Evolutionary conservation across 192 early-diverging fungal species (phyloP), one percentile per base, ranked within the genome.

Genomic region (Mortierella claussenii): DNA sequence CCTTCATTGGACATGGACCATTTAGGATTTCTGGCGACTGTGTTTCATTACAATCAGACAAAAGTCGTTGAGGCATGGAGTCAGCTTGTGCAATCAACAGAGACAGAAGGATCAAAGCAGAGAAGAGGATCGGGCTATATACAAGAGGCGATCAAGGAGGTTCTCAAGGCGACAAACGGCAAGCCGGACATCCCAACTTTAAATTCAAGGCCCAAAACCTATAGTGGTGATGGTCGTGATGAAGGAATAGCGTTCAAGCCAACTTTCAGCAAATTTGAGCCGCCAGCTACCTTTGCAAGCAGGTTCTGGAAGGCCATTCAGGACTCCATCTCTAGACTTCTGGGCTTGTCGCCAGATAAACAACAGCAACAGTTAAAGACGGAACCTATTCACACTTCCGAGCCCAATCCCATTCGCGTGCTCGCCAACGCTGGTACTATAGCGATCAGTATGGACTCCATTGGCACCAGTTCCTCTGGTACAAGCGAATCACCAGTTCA

Each of bases 1-100:
- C 73, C 73, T 4, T 18, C 58, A 2, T 28, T 76, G 10, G 59
- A 76, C n/a, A 76, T 76, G 73, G 6, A n/a, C 10, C 52, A 37
- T 2, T 13, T 15, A 28, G 64, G 64, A 0, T 76, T 76, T 46
- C 36, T 76, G 58, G n/a, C 58, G 0, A 67, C 57, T 1, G 10
- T 28, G 15, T 61, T 76, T 26, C 67, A 57, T 56, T 76, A 76
- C 30, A 53, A 76, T 36, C 40, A 76, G 23, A 21, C 32, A 12
- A 55, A 47, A 23, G 73, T 76, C 1, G 58, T 66, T 1, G 6
- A 27, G 3, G 56, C 73, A 0, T 76, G 73, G 73, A 34, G 45
- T 7, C 57, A 62, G 30, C 23, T 76, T 21, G 58, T 76, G 6
- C 33, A 37, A 0, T 62, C 64, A 27, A 67, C 65, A 0, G 49